phyloP scores from a whole-genome alignment of 352 stramenopile species.

The Phytophthora capsici region DNA sequence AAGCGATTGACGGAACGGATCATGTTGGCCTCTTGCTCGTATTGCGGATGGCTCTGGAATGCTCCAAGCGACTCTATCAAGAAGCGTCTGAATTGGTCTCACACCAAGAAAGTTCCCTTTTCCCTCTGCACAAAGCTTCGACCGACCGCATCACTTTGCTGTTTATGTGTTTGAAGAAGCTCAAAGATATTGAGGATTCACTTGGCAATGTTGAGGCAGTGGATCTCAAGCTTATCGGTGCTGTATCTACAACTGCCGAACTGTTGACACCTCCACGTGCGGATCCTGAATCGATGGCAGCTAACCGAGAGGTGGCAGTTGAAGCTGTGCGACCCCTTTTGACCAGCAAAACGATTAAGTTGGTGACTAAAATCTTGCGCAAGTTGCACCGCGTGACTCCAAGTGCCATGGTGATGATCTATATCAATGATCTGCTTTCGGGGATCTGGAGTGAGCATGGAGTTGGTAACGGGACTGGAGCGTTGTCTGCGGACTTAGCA shows the following conservation, averaged over 20 bases:
- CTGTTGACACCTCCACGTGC: constrained; percentile 39
- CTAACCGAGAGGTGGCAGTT: constrained; percentile 42
- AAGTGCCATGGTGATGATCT: constrained; percentile 75
- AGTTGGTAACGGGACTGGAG: constrained; percentile 1
- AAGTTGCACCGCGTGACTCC: constrained; percentile 66
- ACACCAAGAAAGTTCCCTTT: constrained; percentile 26
- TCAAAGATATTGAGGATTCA: constrained; percentile 56
- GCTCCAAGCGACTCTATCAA: constrained; percentile 59
- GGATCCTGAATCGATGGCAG: constrained; percentile 17
- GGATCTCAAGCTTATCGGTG: constrained; percentile 71
- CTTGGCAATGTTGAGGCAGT: constrained; percentile 17
- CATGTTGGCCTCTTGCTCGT: constrained; percentile 76
- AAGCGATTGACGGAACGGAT: constrained; percentile 62
- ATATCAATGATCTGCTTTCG: constrained; percentile 53
- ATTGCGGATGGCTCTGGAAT: constrained; percentile 77
- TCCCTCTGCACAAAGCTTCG: constrained; percentile 59
- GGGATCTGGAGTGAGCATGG: constrained; percentile 58
- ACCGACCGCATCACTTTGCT: constrained; percentile 68
- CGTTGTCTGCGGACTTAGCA: constrained; percentile 50
- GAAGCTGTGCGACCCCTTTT: constrained; percentile 57
- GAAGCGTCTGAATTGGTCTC: constrained; percentile 18
- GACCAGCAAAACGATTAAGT: constrained; percentile 67
- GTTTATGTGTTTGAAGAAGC: constrained; percentile 82
- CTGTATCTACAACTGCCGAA: constrained; percentile 40
- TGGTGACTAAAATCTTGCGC: constrained; percentile 77